Conservation (phyloP, 2,329 filamentous ascomycete species). For the Ophiocordyceps camponoti-rufipedis region DNA sequence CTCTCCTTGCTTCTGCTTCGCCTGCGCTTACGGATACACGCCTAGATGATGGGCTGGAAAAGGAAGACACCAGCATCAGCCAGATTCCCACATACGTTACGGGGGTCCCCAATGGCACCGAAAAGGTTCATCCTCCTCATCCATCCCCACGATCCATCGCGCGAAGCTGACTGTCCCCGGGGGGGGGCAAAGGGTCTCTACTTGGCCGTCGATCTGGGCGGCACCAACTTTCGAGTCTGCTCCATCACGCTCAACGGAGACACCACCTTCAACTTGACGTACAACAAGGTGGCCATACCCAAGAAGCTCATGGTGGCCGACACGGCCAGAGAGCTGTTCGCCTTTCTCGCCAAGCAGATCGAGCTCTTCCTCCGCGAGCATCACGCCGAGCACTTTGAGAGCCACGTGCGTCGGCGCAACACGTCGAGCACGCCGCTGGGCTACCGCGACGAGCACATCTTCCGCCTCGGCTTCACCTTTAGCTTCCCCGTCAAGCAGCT, state of each 20-base stretch:
- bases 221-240: conserved; percentile 96
- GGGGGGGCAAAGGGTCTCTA: conserved; percentile 69
- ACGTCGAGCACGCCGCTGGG: conserved; percentile 39
- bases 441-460: conserved; percentile 56
- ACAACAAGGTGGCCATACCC: conserved; percentile 83
- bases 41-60: conserved; percentile 61
- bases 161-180: neutral
- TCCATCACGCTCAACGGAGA: conserved; percentile 87
- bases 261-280: conserved; percentile 84
- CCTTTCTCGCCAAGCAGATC: conserved; percentile 85
- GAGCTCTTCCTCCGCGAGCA: conserved; percentile 73
- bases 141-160: too few relatives aligned
- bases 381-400: conserved; percentile 71
- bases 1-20: neutral
- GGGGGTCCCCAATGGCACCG: conserved; percentile 85
- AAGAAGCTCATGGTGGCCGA: conserved; percentile 78
- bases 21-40: conserved; percentile 1
- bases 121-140: conserved; percentile 49
- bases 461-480: conserved; percentile 96
- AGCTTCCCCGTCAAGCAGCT: conserved; percentile 90
- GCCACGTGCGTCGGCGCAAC: conserved; percentile 45
- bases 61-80: conserved; percentile 65
- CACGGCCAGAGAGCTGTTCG: conserved; percentile 72
- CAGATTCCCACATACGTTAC: conserved; percentile 98
- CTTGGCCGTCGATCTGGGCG: conserved; percentile 91